Conservation (phyloP, 257 asterid species). For the Phtheirospermum japonicum region DNA sequence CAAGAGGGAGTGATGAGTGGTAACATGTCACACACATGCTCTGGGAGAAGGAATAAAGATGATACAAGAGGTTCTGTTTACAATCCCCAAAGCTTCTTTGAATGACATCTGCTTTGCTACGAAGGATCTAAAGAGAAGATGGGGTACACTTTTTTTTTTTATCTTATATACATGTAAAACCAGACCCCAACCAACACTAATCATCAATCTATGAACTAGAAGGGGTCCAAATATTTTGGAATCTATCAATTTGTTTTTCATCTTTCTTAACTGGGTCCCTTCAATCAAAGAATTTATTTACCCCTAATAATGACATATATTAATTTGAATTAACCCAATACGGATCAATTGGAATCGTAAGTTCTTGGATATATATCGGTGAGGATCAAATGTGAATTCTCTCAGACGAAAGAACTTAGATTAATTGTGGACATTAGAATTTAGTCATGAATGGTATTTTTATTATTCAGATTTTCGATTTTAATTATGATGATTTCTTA, state of each 20-base stretch:
- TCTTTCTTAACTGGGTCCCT: constrained; percentile 31
- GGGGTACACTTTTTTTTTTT: constrained; percentile 28
- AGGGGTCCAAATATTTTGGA: constrained; percentile 58
- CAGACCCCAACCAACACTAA: constrained; percentile 54
- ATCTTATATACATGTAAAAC: constrained; percentile 27
- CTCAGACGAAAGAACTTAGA: no score
- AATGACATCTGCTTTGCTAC: constrained; percentile 51
- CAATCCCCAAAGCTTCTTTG: constrained; percentile 44
- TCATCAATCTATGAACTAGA: constrained; percentile 51
- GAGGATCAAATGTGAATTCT: no score
- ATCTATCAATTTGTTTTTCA: constrained; percentile 39
- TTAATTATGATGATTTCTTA: no score
- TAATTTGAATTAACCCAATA: no score
- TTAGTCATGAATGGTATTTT: no score
- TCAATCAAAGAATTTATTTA: no score
- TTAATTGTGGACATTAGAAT: no score
- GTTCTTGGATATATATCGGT: no score
- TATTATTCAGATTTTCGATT: no score
- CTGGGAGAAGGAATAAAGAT: constrained; percentile 43
- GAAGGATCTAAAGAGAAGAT: constrained; percentile 55
- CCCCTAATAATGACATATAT: no score
- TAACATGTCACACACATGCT: constrained; percentile 51
- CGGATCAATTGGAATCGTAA: no score
- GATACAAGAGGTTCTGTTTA: constrained; percentile 43
- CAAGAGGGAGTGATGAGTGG: constrained; percentile 40